Evolutionary conservation across 805 yeast genomes (phyloP), one percentile per base, ranked within the genome.

Genomic region (Wickerhamiella alocasiicola): DNA sequence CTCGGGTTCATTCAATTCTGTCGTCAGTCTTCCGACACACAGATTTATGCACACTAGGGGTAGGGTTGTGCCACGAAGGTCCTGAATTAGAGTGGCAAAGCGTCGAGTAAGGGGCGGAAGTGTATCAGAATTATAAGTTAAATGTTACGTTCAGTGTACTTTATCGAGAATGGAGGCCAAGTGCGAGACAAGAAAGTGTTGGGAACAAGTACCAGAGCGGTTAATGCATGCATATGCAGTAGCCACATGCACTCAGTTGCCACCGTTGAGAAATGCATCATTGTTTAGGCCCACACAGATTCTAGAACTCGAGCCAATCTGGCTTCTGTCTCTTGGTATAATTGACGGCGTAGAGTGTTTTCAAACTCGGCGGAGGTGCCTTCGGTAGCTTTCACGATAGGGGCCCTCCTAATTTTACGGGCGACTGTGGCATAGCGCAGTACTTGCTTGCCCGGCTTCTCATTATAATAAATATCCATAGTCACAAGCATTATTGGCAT

Each of bases 381-480:
- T 31, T 27, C 21, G 12, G 32, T 15, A 6, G 32, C 32, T 37
- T 21, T 6, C 48, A 43, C 13, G 51, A 34, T 20, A 44, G 36
- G 13, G 47, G 38, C 16, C 16, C 20, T 28, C 16, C 34, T 34
- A 36, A 52, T 47, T 13, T 53, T 50, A 17, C 54, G 41, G 6
- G 60, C 58, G 24, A 50, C 46, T 5, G 60, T 52, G 2, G 59
- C 49, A 25, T 57, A 50, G 21, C 62, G 35, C 29, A 61, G 49
- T 15, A 59, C 56, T 42, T 56, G 58, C 13, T 49, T 34, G 4
- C 58, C 53, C 3, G 61, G 44, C 12, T 57, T 56, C 35, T 55
- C 58, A 38, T 66, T 70, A 4, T 65, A 65, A 36, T 50, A 52
- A 5, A 65, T 62, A 50, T 67, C 68, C 9, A 66, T 44, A 6